Evolutionary conservation across 495 filamentous ascomycete genomes (phyloP).

Genomic region (Xylaria venustula): DNA sequence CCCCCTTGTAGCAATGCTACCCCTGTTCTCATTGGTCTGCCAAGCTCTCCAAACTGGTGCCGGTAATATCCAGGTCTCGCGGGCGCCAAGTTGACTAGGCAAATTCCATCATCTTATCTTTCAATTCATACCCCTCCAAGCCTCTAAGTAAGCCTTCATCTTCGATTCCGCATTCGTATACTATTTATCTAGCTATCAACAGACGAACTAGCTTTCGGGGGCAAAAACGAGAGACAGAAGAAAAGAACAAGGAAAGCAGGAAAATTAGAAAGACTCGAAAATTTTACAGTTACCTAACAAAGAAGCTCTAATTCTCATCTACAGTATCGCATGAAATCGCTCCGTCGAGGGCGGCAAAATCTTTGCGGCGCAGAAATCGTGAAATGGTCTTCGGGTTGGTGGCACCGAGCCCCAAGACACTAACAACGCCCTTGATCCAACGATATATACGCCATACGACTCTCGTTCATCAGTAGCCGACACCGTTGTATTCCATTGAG

Average conservation of each 20-base stretch:
- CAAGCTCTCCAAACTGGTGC: neutral
- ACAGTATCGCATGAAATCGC: neutral
- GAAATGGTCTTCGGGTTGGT: neutral
- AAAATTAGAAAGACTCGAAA: neutral
- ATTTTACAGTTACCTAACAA: neutral
- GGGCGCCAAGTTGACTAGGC: slow-evolving; percentile 9
- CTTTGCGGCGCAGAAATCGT: slow-evolving; percentile 6
- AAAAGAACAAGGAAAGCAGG: neutral
- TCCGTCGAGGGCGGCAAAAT: neutral
- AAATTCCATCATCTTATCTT: slow-evolving; percentile 11
- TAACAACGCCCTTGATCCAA: neutral
- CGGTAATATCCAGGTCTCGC: neutral
- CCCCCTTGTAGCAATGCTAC: neutral
- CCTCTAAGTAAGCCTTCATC: neutral
- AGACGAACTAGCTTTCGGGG: neutral
- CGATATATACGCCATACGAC: neutral
- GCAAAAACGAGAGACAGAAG: neutral
- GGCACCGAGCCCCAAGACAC: neutral
- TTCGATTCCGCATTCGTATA: no score
- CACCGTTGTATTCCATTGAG: no score
- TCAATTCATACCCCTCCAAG: slow-evolving; percentile 6
- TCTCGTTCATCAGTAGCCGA: no score
- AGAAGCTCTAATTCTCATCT: no score
- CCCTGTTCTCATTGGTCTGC: neutral
- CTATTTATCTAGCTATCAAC: no score